Percentiles rank a stretch among this genome's conserved stretches.
These are phyloP conservation scores for Halteria grandinella DNA, from an alignment of 73 alveolate genomes.

Conservation along the genomic window DNA sequence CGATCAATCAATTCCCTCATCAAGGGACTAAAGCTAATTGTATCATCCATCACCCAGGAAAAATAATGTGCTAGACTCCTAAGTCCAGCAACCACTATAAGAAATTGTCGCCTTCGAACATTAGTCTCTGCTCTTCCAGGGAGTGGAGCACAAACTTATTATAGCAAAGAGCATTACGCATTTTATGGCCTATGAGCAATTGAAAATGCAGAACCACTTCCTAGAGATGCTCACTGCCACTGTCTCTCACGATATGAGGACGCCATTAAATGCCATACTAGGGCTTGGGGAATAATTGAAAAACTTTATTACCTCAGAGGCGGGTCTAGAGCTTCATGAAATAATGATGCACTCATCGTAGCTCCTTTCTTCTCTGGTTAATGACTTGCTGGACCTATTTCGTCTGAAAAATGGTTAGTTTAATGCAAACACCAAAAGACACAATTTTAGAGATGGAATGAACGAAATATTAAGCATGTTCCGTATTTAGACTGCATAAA, in stretches of 20 bases:
- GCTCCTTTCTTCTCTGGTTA: neutral
- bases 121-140: neutral
- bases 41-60: too few species aligned
- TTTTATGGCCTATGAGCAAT: neutral
- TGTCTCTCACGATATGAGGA: constrained; percentile 11
- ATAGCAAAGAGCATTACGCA: neutral
- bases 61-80: too few species aligned
- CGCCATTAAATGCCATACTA: constrained; percentile 5
- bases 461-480: neutral
- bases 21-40: too few species aligned
- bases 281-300: neutral
- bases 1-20: too few species aligned
- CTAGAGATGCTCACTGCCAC: constrained; percentile 23
- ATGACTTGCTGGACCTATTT: constrained; percentile 13
- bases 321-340: neutral
- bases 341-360: neutral
- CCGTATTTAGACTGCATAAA: neutral
- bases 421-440: neutral
- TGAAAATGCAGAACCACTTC: neutral
- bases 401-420: constrained; percentile 4
- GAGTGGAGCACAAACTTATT: neutral
- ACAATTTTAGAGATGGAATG: neutral
- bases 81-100: too few species aligned
- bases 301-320: neutral
- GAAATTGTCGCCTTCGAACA: neutral